A percentile compares a stretch with the other conserved stretches of the same genome.
These are phyloP conservation scores for Sporothrix humicola DNA, from an alignment of 2,329 filamentous ascomycete species.

Conservation along the genomic window DNA sequence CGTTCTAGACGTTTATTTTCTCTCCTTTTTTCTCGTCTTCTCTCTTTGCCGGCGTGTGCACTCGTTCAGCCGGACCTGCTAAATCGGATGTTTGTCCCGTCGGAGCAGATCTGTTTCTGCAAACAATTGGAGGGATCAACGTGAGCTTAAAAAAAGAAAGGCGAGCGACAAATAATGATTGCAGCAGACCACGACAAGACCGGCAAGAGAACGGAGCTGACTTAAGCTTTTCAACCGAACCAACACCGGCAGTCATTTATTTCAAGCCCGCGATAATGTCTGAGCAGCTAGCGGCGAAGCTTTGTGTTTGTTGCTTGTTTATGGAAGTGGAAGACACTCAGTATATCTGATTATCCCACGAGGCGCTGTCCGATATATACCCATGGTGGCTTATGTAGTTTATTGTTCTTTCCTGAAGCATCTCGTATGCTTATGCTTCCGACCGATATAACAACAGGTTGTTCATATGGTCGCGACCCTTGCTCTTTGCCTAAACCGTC, in stretches of 20 bases:
- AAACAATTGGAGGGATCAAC: background rate
- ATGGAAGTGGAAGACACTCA: no score
- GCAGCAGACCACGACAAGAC: no score
- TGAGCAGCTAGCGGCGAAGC: background rate
- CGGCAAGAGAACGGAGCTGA: background rate
- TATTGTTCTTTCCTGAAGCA: background rate
- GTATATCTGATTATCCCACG: background rate
- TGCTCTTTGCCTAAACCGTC: conserved; percentile 17
- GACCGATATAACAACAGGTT: background rate
- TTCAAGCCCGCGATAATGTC: background rate
- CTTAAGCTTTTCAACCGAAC: background rate
- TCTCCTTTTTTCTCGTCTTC: no score
- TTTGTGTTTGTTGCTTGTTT: background rate
- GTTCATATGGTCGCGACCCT: background rate
- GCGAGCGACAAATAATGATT: background rate
- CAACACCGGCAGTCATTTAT: background rate
- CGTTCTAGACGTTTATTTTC: conserved; percentile 12
- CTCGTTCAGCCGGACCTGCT: conserved; percentile 18
- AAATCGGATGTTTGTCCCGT: conserved; percentile 23
- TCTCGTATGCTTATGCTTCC: background rate
- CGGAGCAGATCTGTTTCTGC: background rate
- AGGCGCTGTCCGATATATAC: conserved; percentile 5
- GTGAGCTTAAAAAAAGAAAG: background rate
- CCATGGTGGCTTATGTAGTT: background rate
- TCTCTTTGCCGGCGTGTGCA: background rate